Conservation (phyloP, 176 grass and related monocot species). For the Juncus inflexus region DNA sequence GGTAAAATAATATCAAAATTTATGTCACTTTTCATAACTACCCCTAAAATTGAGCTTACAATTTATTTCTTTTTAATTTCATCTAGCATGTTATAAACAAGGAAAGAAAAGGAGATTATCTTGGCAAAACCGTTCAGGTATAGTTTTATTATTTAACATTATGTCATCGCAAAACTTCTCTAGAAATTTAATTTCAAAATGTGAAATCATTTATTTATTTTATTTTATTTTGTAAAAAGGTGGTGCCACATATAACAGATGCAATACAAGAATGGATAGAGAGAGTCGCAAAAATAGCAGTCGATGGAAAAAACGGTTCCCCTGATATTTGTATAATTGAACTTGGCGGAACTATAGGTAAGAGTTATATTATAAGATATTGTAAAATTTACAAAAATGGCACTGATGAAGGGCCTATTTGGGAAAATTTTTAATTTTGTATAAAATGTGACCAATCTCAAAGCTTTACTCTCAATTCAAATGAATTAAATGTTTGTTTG, state of each 20-base stretch:
- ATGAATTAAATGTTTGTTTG: no score
- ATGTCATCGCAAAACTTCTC: constrained; percentile 4
- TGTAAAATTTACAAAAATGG: not conserved
- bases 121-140: constrained; percentile 54
- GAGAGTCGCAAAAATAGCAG: constrained; percentile 31
- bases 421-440: no score
- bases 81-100: constrained; percentile 42
- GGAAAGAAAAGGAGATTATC: constrained; percentile 52
- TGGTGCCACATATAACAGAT: constrained; percentile 49
- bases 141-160: not conserved
- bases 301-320: constrained; percentile 40
- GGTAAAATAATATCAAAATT: constrained; percentile 13
- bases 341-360: constrained; percentile 49
- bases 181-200: not conserved
- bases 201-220: constrained; percentile 9
- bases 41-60: constrained; percentile 13
- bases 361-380: not conserved
- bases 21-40: not conserved
- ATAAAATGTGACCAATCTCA: no score
- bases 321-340: constrained; percentile 52
- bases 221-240: constrained; percentile 19
- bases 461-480: no score
- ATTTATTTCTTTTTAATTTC: constrained; percentile 13
- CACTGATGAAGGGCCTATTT: not conserved
- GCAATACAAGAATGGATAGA: constrained; percentile 56